These are phyloP conservation scores for Ottelia alismoides DNA, from an alignment of 106 monocot species.

Conservation along the genomic window DNA sequence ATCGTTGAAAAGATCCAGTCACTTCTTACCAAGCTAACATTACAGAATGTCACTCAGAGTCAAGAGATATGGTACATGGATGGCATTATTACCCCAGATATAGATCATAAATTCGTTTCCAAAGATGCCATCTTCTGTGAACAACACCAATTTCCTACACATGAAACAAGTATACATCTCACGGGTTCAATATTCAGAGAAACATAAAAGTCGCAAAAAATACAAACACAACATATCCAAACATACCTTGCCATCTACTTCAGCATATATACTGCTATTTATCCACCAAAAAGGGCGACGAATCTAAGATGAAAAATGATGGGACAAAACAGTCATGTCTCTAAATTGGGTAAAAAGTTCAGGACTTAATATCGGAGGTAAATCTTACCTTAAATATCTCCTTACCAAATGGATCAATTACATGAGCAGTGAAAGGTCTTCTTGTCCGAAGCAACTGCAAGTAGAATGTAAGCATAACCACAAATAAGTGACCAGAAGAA, in stretches of 20 bases:
- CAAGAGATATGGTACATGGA: no score
- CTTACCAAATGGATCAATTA: constrained; percentile 75
- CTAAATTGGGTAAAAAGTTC: no score
- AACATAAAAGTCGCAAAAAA: no score
- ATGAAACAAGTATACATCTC: no score
- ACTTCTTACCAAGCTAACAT: no score
- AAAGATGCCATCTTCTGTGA: constrained; percentile 93
- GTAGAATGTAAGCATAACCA: no score
- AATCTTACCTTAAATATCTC: constrained; percentile 82
- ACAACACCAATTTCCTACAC: constrained; percentile 95
- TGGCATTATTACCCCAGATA: constrained; percentile 83
- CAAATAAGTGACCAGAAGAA: no score
- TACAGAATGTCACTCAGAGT: no score
- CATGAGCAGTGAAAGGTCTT: constrained; percentile 78
- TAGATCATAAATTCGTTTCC: constrained; percentile 90
- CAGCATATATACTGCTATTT: constrained; percentile 93
- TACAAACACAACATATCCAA: no score
- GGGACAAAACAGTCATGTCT: no score
- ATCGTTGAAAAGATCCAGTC: no score
- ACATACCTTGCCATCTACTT: constrained; percentile 92
- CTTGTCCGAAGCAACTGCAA: constrained; percentile 85
- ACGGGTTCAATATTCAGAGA: no score
- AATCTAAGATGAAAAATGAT: constrained; percentile 52
- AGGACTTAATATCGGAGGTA: neutral
- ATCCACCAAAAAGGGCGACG: constrained; percentile 98